Percentiles rank a stretch among this genome's conserved stretches.
Evolutionary conservation across 2,329 filamentous ascomycete genomes (phyloP).

Genomic region (Exutisphaerella laricina): DNA sequence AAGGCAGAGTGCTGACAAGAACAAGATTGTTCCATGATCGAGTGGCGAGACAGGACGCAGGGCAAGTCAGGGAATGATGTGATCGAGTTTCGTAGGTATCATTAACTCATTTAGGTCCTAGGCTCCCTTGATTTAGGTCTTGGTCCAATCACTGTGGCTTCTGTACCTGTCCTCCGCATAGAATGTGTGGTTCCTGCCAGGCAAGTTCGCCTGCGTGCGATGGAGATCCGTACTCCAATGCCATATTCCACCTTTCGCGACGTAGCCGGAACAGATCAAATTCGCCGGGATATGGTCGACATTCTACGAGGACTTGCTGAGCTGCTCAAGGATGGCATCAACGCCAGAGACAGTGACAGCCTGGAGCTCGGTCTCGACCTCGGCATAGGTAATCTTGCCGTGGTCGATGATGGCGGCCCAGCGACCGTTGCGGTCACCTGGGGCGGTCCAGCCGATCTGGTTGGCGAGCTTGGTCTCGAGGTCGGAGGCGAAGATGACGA

Average conservation of each 20-base stretch:
- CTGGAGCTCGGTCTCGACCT: conserved; percentile 19
- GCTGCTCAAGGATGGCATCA: not conserved
- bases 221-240: not conserved
- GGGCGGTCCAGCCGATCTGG: conserved; percentile 21
- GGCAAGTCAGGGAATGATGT: too few relatives aligned
- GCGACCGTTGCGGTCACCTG: conserved; percentile 20
- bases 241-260: not conserved
- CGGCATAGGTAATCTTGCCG: conserved; percentile 20
- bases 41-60: too few relatives aligned
- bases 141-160: not conserved
- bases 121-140: not conserved
- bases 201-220: not conserved
- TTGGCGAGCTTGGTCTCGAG: conserved; percentile 21
- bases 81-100: not conserved
- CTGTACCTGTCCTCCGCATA: not conserved
- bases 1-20: too few relatives aligned
- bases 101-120: not conserved
- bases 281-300: not conserved
- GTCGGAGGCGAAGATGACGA: conserved; percentile 20
- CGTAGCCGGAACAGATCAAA: not conserved
- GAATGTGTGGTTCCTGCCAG: not conserved
- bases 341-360: conserved; percentile 20
- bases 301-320: not conserved
- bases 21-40: too few relatives aligned
- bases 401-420: conserved; percentile 20